Conservation (phyloP, 495 filamentous ascomycete genomes). For the Aspergillus cristatus region DNA sequence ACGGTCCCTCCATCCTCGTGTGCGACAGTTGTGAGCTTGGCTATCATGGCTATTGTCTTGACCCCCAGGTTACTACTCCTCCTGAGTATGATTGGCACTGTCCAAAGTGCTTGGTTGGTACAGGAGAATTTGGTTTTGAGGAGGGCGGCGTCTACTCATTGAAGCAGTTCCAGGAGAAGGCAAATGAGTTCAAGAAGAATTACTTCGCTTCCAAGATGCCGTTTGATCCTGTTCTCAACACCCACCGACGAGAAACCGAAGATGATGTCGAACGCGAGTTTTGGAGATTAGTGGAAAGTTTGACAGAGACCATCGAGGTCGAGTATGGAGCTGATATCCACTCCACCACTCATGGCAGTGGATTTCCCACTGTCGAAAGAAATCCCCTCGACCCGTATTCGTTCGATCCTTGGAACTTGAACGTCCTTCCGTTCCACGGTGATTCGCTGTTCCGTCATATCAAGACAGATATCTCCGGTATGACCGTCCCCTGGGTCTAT, state of each 20-base stretch:
- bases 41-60: slow-evolving; percentile 83
- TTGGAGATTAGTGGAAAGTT: slow-evolving; percentile 85
- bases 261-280: slow-evolving; percentile 97
- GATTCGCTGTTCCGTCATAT: slow-evolving; percentile 95
- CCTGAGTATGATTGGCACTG: slow-evolving; percentile 95
- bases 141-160: slow-evolving; percentile 95
- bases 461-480: slow-evolving; percentile 97
- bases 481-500: slow-evolving; percentile 99
- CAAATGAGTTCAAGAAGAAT: slow-evolving; percentile 82
- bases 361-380: slow-evolving; percentile 91
- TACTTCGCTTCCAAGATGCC: slow-evolving; percentile 92
- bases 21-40: slow-evolving; percentile 90
- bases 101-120: slow-evolving; percentile 88
- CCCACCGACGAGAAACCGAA: slow-evolving; percentile 71
- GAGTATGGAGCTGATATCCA: slow-evolving; percentile 99
- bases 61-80: slow-evolving; percentile 68
- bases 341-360: slow-evolving; percentile 94
- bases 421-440: slow-evolving; percentile 79
- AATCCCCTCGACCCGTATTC: slow-evolving; percentile 80
- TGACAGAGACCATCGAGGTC: slow-evolving; percentile 93
- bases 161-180: slow-evolving; percentile 93
- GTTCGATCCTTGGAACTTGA: slow-evolving; percentile 91
- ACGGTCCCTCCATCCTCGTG: slow-evolving; percentile 56
- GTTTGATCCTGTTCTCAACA: slow-evolving; percentile 75
- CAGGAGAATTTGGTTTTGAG: slow-evolving; percentile 95